Base-by-base conservation (phyloP, 441 rosid species). In the Croton setiger region DNA sequence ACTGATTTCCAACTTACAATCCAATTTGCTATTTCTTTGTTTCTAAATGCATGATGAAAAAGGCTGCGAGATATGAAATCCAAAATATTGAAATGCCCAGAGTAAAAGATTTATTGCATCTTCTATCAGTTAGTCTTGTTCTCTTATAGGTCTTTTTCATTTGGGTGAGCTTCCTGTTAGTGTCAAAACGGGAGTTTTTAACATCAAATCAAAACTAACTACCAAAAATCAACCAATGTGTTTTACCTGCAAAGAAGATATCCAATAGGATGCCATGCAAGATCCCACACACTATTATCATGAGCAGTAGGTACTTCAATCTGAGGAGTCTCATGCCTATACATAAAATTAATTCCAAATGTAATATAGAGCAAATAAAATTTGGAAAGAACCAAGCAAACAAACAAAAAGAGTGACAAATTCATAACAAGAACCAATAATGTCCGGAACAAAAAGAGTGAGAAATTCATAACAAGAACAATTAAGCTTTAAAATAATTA, bases 191-290 rank as follows among this genome's bases (percentile, higher is more conserved):
- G 14, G 44, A 3, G 52, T 23, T 17, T 52, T 52, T 23, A 33
- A 60, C n/a, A 43, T 35, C 7, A 51, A 47, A 36, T 60, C 45
- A 43, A 45, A 7, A 39, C 8, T 0, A 13, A 53, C 14, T 52
- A 43, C 73, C n/a, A 70, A 51, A 61, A 31, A 49, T 36, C n/a
- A 56, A 56, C 45, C 2, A 7, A 18, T 52, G 57, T 5, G 5
- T 37, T 20, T 73, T 79, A 95, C 98, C 99, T 95, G 92, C 95
- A 87, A 78, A 95, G 97, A 71, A 95, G 90, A 82, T 95, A 95
- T 69, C 99, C 99, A 65, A 89, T 87, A 69, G 99, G 99, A 86
- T 95, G 99, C 99, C 98, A 95, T 51, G 98, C 88, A 69, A 95
- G 89, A 84, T 92, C 97, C 97, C 97, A 95, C 63, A 95, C 97